Evolutionary conservation across 495 filamentous ascomycete genomes (phyloP).

Genomic region (Penicillium bovifimosum): DNA sequence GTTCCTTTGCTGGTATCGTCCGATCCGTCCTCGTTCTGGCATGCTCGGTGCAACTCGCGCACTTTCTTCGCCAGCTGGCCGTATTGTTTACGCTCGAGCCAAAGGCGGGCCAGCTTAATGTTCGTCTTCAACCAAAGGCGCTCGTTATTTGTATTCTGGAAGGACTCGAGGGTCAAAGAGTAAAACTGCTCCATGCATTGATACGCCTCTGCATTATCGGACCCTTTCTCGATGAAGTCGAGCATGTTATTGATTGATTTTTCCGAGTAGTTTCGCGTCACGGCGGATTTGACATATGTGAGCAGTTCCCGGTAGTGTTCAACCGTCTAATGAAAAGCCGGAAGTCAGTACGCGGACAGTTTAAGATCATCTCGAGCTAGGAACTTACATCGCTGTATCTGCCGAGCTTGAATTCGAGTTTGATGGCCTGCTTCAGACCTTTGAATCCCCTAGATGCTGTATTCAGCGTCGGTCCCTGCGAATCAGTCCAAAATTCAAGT

Average conservation of each 20-base stretch:
- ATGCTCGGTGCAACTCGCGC: slow-evolving; percentile 81
- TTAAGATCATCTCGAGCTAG: not conserved
- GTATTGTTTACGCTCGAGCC: slow-evolving; percentile 89
- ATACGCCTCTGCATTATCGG: slow-evolving; percentile 71
- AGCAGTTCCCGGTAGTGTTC: slow-evolving; percentile 93
- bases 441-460: slow-evolving; percentile 73
- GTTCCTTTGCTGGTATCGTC: slow-evolving; percentile 97
- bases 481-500: not conserved
- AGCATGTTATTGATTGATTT: slow-evolving; percentile 99
- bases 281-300: slow-evolving; percentile 94
- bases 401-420: slow-evolving; percentile 85
- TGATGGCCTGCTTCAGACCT: slow-evolving; percentile 94
- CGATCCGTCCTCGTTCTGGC: slow-evolving; percentile 79
- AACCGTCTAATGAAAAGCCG: slow-evolving; percentile 61
- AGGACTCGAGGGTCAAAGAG: slow-evolving; percentile 83
- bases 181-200: slow-evolving; percentile 95
- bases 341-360: slow-evolving; percentile 7
- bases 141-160: slow-evolving; percentile 97
- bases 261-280: slow-evolving; percentile 97
- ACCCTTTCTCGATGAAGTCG: slow-evolving; percentile 92
- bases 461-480: slow-evolving; percentile 15
- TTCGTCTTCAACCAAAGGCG: slow-evolving; percentile 97
- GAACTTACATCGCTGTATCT: slow-evolving; percentile 71
- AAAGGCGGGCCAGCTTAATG: slow-evolving; percentile 88
- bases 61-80: slow-evolving; percentile 73